A percentile compares a stretch with the other conserved stretches of the same genome.
Conservation (phyloP, 345 rosid species). For the Lepidium sativum region DNA sequence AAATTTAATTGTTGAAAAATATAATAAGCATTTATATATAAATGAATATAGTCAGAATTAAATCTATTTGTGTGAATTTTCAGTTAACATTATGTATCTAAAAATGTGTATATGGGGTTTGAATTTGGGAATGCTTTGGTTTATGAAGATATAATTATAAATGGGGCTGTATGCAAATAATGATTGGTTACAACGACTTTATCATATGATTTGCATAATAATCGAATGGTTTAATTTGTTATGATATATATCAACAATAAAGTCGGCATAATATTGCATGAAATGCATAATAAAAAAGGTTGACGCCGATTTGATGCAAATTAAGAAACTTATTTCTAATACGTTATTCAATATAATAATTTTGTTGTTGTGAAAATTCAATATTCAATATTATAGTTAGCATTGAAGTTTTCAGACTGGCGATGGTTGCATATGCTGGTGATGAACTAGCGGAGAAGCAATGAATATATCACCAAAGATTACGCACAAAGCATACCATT, state of each 20-base stretch:
- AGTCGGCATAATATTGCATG: slow-evolving; percentile 5
- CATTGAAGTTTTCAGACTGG: slow-evolving; percentile 15
- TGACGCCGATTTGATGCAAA: slow-evolving; percentile 21
- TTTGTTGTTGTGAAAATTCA: neutral
- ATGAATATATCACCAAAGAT: slow-evolving; percentile 25
- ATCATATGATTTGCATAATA: neutral
- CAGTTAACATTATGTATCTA: neutral
- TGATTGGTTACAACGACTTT: slow-evolving; percentile 22
- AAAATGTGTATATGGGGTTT: neutral
- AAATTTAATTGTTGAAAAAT: too few relatives aligned
- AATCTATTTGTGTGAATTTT: neutral
- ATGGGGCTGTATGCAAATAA: neutral
- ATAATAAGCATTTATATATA: too few relatives aligned
- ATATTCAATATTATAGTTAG: neutral
- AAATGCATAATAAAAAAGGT: neutral
- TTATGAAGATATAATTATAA: neutral
- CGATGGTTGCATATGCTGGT: slow-evolving; percentile 27
- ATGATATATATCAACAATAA: neutral
- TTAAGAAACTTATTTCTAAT: neutral
- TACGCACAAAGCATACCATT: slow-evolving; percentile 6
- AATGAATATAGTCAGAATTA: too few relatives aligned
- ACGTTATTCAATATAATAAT: neutral
- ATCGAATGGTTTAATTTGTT: neutral
- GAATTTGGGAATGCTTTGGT: neutral
- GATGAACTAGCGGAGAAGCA: slow-evolving; percentile 23